Percentiles rank a stretch among this genome's conserved stretches.
Evolutionary conservation across 306 rosid species (phyloP).

Genomic region (Prunus mume): DNA sequence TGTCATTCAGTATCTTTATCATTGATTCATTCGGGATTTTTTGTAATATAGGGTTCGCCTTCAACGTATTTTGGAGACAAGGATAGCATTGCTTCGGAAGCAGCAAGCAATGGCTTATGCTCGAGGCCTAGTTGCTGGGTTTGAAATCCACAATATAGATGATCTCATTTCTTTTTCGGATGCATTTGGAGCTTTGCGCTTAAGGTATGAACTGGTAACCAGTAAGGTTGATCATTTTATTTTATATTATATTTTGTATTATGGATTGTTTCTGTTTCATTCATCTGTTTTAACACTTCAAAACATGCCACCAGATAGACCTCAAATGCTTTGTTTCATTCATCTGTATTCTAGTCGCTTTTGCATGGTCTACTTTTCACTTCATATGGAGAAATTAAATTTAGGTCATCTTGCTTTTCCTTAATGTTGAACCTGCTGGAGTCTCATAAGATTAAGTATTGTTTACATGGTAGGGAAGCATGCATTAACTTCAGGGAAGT

Average conservation of each 20-base stretch:
- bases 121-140: slow-evolving; percentile 65
- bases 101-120: slow-evolving; percentile 80
- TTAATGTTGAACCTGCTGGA: background rate
- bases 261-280: background rate
- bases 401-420: background rate
- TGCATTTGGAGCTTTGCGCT: slow-evolving; percentile 71
- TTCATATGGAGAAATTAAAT: background rate
- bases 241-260: background rate
- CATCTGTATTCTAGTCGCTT: background rate
- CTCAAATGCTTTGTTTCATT: background rate
- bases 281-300: background rate
- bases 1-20: slow-evolving; percentile 1
- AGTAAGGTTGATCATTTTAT: background rate
- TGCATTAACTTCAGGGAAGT: slow-evolving; percentile 15
- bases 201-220: slow-evolving; percentile 32
- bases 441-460: background rate
- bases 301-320: background rate
- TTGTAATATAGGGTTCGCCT: slow-evolving; percentile 40
- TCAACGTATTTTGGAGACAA: slow-evolving; percentile 52
- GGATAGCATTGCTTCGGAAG: slow-evolving; percentile 48
- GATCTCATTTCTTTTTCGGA: slow-evolving; percentile 53
- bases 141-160: slow-evolving; percentile 48
- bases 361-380: background rate
- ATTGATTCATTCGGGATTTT: slow-evolving; percentile 22
- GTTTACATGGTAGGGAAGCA: slow-evolving; percentile 17